phyloP scores from a whole-genome alignment of 495 filamentous ascomycete species.

The Pyrenopolyporus hunteri region DNA sequence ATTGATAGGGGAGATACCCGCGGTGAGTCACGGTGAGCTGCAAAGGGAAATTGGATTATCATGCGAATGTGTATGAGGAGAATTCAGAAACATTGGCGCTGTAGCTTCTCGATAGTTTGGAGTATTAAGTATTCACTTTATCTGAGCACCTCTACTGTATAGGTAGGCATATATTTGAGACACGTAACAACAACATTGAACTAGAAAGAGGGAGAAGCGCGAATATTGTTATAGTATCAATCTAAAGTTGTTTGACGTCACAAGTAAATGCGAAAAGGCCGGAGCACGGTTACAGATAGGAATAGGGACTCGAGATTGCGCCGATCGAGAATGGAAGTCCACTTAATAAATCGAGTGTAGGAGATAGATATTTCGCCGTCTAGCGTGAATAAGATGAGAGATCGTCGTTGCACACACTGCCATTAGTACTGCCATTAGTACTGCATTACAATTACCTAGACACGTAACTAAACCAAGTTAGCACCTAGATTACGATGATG shows the following conservation, averaged over 20 bases:
- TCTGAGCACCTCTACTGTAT: neutral
- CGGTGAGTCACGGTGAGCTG: conserved; percentile 9
- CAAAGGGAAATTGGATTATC: conserved; percentile 13
- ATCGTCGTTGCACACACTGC: conserved; percentile 1
- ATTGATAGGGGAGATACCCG: conserved; percentile 4
- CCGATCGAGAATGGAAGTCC: no score
- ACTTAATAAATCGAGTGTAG: no score
- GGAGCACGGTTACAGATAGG: no score
- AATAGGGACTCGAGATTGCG: no score
- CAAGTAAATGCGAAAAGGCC: neutral
- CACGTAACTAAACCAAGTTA: no score
- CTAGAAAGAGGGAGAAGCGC: neutral
- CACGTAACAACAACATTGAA: no score
- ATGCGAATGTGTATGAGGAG: conserved; percentile 20
- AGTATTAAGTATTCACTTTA: conserved; percentile 9
- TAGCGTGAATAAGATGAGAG: neutral
- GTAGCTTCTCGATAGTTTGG: conserved; percentile 27
- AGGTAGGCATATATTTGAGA: conserved; percentile 6
- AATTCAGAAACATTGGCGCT: conserved; percentile 24
- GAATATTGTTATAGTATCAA: conserved; percentile 2
- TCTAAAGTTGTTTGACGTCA: conserved; percentile 22
- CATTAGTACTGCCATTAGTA: no score
- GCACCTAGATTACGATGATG: conserved; percentile 2
- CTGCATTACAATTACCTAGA: no score
- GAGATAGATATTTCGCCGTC: neutral